Evolutionary conservation across 306 rosid species (phyloP), one percentile per base, ranked within the genome.

Genomic region (Psophocarpus tetragonolobus): DNA sequence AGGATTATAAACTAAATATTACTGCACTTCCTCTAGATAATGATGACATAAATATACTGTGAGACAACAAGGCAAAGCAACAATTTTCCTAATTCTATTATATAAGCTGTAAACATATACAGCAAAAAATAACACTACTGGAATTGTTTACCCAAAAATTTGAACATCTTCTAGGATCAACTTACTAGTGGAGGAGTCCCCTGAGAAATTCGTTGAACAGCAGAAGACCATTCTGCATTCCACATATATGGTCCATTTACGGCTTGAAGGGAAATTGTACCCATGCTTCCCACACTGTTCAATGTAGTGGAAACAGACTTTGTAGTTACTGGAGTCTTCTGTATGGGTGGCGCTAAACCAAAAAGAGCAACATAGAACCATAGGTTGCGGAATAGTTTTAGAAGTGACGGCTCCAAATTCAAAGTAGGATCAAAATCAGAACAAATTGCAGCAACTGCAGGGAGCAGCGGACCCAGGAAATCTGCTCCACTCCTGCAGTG

Each of bases 111-210:
- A 51, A 51, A 54, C 67, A 64, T 63, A 20, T 29, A 41, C 21
- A 44, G 30, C 29, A 71, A 67, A 62, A 75, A 32, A 53, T 26
- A n/a, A 44, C 23, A 74, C 27, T n/a, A 33, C 79, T 57, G 45
- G 17, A 53, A 44, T 32, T 78, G 47, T 74, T 69, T n/a, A 21
- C 73, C 38, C 4, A 44, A 51, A 57, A 61, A 42, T 10, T 45
- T 35, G 5, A 65, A 35, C 51, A 53, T 62, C 72, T 58, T 70
- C 72, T 54, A 15, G 20, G 29, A 86, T 60, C 80, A 81, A 88
- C 99, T 89, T 91, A 95, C 99, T 36, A 95, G 96, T 71, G 99
- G 96, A 86, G 99, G 99, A 77, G 99, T 95, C 80, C 99, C 99
- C 79, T 84, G 97, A 65, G 99, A 91, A 84, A 95, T 95, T 61